Evolutionary conservation across 2,329 filamentous ascomycete species (phyloP), one percentile per base, ranked within the genome.

Genomic region (Rhinocladiella similis): DNA sequence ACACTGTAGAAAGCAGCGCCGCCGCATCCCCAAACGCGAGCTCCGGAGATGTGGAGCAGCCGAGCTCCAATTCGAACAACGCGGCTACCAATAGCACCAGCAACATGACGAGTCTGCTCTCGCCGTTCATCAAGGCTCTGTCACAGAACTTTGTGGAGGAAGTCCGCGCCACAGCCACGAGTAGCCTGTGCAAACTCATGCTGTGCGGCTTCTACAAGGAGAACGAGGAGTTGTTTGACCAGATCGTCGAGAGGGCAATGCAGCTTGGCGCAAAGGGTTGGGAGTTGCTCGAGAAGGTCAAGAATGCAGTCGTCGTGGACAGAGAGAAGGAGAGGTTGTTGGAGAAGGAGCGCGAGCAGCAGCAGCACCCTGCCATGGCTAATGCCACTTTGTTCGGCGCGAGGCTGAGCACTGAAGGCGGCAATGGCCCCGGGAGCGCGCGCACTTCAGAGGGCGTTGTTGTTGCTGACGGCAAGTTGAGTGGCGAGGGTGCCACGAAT

Each of bases 121-220:
- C 87, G 1, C 82, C 90, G 0, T 78, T 87, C 1, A 85, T 58
- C 75, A 83, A 61, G 76, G 80, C 38, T 68, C 84, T 35, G 85
- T 87, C 70, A 76, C 79, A 29, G 77, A 83, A 46, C 75, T 87
- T 46, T 76, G 75, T 78, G 46, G 74, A 73, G 3, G 75, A 83
- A 12, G 70, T 77, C 16, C 68, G 66, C 5, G 77, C 79, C 73
- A 76, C 9, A 72, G 78, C n/a, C 74, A 81, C 43, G 73, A 72
- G 19, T 75, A 77, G 54, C 46, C 71, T 80, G 2, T 80, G 80
- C 1, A 71, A 75, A 1, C 80, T 85, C 50, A 76, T 76, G 4
- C 75, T 80, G 18, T 74, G 62, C 39, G 63, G 63, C 10, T 66
- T 66, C 57, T 66, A 66, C 48, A 56, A 50, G 22, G 60, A 50